These are phyloP conservation scores for Kazachstania africana DNA, from an alignment of 805 yeast species.

Conservation along the genomic window DNA sequence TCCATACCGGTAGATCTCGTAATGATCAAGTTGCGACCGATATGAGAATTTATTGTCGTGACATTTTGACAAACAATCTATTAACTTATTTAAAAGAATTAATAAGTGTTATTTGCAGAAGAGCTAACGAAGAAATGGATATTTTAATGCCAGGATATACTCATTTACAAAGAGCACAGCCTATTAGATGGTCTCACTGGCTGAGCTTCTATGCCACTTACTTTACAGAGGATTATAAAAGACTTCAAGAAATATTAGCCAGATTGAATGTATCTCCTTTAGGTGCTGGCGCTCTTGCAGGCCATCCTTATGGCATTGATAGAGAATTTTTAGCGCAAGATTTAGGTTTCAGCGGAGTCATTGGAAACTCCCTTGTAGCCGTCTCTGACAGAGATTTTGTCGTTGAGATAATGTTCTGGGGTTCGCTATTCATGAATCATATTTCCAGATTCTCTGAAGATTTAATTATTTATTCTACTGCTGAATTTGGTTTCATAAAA, in stretches of 20 bases:
- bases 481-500: constrained; percentile 90
- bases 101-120: constrained; percentile 51
- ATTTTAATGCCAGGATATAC: constrained; percentile 98
- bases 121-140: constrained; percentile 82
- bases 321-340: constrained; percentile 76
- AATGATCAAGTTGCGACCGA: constrained; percentile 99
- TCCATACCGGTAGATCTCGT: constrained; percentile 98
- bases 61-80: constrained; percentile 48
- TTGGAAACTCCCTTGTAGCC: constrained; percentile 94
- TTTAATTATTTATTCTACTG: constrained; percentile 88
- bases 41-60: constrained; percentile 89
- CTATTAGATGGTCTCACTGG: constrained; percentile 99
- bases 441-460: constrained; percentile 91
- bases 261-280: constrained; percentile 85
- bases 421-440: constrained; percentile 88
- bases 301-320: constrained; percentile 98
- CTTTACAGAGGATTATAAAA: constrained; percentile 78
- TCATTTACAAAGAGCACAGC: constrained; percentile 96
- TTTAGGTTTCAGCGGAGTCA: constrained; percentile 71
- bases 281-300: constrained; percentile 97
- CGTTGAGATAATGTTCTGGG: constrained; percentile 93
- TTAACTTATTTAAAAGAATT: constrained; percentile 45
- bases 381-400: constrained; percentile 97
- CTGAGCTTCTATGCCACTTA: constrained; percentile 89
- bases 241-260: constrained; percentile 66